Evolutionary conservation across 176 grass and related monocot species (phyloP), one percentile per base, ranked within the genome.

Genomic region (Alopecurus myosuroides): DNA sequence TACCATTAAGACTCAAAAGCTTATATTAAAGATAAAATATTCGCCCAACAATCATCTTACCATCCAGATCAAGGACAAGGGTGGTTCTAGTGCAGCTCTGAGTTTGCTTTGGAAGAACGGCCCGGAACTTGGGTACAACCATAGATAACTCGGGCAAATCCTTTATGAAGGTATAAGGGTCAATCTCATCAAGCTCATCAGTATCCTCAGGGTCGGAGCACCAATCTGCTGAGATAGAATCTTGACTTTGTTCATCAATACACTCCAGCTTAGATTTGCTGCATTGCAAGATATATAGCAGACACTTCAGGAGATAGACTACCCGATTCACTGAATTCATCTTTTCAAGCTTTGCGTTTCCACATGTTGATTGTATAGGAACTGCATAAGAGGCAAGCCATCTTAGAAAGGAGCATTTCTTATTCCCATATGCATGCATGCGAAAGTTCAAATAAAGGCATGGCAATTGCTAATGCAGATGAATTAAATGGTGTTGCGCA

Each of bases 61-160:
- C 97, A 95, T 98, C 97, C 57, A 98, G 89, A 71, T 96, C 97
- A 77, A 98, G 88, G 42, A 98, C 97, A 71, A 95, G 91, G 11
- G 91, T 95, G 8, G 78, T 98, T 34, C 60, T 81, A 77, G 97
- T 93, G 75, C 97, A 98, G 81, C 97, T 98, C 88, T 89, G 91
- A 36, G 97, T 98, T 77, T 95, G 93, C 87, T 94, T 98, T 55
- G 97, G 97, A 79, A 98, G 88, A 76, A 92, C 87, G 62, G 93
- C 93, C 17, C 93, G 89, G 82, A 98, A 98, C 39, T 86, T 95
- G 73, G 97, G 97, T 64, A 94, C 93, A 51, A 98, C 93, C 69
- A 90, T 56, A 77, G 83, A 92, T 69, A 98, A 90, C 83, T 95
- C 97, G 65, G 97, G 97, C 60, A 95, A 82, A 83, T 92, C 90